Evolutionary conservation across 306 rosid species (phyloP).

Genomic region (Canavalia gladiata): DNA sequence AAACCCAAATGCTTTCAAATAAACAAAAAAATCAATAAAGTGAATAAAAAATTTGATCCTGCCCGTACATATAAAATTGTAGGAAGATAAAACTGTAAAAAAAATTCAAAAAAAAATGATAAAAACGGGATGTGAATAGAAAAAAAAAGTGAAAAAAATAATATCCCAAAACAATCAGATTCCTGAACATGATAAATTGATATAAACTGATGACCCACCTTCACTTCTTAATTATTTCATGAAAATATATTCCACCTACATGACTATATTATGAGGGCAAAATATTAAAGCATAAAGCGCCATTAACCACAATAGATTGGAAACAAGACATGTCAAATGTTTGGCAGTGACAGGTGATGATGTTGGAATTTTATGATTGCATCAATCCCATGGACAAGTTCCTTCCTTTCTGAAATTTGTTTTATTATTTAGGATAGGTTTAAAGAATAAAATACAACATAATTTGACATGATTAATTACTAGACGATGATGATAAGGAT

Average conservation of each 20-base stretch:
- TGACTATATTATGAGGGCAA: not conserved
- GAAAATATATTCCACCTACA: not conserved
- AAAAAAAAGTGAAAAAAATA: too few species aligned
- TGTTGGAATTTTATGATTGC: slow-evolving; percentile 22
- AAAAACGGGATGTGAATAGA: too few species aligned
- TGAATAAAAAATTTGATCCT: too few species aligned
- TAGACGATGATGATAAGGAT: not conserved
- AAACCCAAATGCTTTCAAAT: too few species aligned
- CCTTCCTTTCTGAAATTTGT: slow-evolving; percentile 1
- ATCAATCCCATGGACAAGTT: slow-evolving; percentile 8
- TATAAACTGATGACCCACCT: slow-evolving; percentile 34
- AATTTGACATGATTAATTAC: not conserved
- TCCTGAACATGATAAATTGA: slow-evolving; percentile 7
- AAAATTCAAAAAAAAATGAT: too few species aligned
- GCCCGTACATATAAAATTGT: too few species aligned
- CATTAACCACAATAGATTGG: slow-evolving; percentile 32
- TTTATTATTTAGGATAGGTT: not conserved
- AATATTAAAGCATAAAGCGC: not conserved
- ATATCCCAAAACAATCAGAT: slow-evolving; percentile 16
- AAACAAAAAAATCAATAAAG: too few species aligned
- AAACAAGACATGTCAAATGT: slow-evolving; percentile 39
- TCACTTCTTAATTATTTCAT: slow-evolving; percentile 19
- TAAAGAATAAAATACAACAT: not conserved
- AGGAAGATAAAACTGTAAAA: too few species aligned
- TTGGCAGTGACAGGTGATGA: slow-evolving; percentile 1